Base-by-base conservation (phyloP, 2,329 filamentous ascomycete species). In the Pseudohalonectria lignicola region DNA sequence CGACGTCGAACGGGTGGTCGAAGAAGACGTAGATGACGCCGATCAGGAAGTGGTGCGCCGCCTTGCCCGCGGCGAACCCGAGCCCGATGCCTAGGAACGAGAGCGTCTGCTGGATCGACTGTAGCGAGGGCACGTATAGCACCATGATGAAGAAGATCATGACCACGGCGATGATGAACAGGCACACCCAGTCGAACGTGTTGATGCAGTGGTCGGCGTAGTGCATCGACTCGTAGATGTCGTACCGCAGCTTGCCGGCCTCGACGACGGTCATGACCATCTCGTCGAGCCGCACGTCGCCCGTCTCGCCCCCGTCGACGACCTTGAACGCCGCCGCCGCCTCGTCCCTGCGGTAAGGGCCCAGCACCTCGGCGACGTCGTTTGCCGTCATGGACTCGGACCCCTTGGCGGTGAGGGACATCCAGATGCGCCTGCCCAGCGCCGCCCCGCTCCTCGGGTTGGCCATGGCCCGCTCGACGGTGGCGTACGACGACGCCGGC, bases 1-100 rank as follows among this genome's bases (percentile, higher is more conserved):
- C 79, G n/a, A 82, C 47, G 54, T 85, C 79, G 51, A 82, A 85
- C 1, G 80, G 79, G 53, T 84, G 79, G 60, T 83, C 83, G 54
- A 83, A 75, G 45, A 84, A 82, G 39, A 83, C 77, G 53, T 83
- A 83, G 45, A 83, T 70, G 47, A 76, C 64, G 2, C 78, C 82
- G 47, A 81, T 76, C 8, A 84, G 58, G 48, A 84, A 80, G 45
- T 84, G 79, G 49, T 82, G 76, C 1, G 79, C 77, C 0, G 79
- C 84, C 3, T 74, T 71, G n/a, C 76, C 76, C 55, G 84, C 80
- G n/a, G 83, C 66, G 76, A 80, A 84, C 1, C 76, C 80, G 2
- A 83, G 60, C 6, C 78, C 80, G 16, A 53, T 44, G 13, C 47
- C 46, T 13, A 55, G 45, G 21, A 47, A 45, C 12, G 48, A 45